Evolutionary conservation across 371 early-diverging fungal species (phyloP).

Genomic region (Apophysomyces trapeziformis): DNA sequence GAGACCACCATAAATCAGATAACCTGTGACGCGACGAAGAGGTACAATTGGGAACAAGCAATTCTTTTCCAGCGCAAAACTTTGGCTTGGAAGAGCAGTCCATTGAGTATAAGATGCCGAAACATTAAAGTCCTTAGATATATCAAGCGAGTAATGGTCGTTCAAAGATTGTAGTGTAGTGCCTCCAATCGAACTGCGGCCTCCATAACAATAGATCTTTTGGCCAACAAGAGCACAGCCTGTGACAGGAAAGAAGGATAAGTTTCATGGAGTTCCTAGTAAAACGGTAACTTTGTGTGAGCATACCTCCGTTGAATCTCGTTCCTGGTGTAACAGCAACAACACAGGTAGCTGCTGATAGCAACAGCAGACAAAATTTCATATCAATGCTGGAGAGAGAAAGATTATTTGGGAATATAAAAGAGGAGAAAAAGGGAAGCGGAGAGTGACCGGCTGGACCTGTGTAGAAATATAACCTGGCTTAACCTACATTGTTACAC

Average conservation of each 20-base stretch:
- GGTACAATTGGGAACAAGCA: not conserved
- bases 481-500: too few relatives aligned
- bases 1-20: not conserved
- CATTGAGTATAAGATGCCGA: not conserved
- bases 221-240: conserved; percentile 9
- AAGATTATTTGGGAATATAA: not conserved
- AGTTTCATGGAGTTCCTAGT: not conserved
- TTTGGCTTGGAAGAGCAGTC: not conserved
- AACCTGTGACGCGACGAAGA: not conserved
- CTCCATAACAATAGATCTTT: conserved; percentile 18
- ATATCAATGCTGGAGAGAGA: not conserved
- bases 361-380: not conserved
- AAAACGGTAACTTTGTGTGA: not conserved
- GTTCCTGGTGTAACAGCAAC: not conserved
- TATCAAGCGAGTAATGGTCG: conserved; percentile 5
- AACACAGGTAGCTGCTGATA: not conserved
- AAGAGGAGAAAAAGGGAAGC: not conserved
- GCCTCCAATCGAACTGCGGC: conserved; percentile 8
- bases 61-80: not conserved
- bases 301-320: not conserved
- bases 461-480: too few relatives aligned
- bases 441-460: too few relatives aligned
- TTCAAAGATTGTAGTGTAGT: not conserved
- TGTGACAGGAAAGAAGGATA: not conserved
- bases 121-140: not conserved